phyloP scores from a whole-genome alignment of 2,329 filamentous ascomycete genomes.

The Diaporthe vexans region DNA sequence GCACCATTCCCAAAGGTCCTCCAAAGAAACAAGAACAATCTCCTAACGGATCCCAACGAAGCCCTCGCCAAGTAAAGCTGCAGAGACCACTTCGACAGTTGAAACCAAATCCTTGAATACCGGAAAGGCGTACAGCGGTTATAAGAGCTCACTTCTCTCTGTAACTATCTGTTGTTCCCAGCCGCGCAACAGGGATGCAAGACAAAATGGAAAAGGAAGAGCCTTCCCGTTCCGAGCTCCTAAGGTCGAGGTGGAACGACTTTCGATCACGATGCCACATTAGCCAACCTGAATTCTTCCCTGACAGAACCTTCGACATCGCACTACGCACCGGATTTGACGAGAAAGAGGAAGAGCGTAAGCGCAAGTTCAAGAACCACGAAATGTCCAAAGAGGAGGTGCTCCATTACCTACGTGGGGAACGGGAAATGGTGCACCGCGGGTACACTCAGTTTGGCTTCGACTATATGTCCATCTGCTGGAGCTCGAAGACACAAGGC shows the following conservation, averaged over 20 bases:
- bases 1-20: too few relatives aligned
- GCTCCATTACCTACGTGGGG: neutral
- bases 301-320: neutral
- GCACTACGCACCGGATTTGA: neutral
- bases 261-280: neutral
- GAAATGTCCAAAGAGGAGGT: slow-evolving; percentile 2
- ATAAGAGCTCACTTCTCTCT: neutral
- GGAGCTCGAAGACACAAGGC: neutral
- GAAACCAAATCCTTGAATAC: neutral
- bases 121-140: neutral
- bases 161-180: neutral
- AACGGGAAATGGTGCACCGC: neutral
- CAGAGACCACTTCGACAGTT: too few relatives aligned
- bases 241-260: neutral
- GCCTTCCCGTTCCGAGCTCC: neutral
- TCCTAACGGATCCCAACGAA: too few relatives aligned
- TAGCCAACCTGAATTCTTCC: neutral
- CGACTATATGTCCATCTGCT: neutral
- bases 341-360: neutral
- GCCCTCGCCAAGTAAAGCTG: too few relatives aligned
- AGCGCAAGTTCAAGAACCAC: slow-evolving; percentile 1
- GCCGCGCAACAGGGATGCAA: neutral
- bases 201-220: neutral
- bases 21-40: too few relatives aligned
- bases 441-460: neutral